A percentile compares a stretch with the other conserved stretches of the same genome.
Conservation (phyloP, 2,329 filamentous ascomycete species). For the Colletotrichum eleusines region DNA sequence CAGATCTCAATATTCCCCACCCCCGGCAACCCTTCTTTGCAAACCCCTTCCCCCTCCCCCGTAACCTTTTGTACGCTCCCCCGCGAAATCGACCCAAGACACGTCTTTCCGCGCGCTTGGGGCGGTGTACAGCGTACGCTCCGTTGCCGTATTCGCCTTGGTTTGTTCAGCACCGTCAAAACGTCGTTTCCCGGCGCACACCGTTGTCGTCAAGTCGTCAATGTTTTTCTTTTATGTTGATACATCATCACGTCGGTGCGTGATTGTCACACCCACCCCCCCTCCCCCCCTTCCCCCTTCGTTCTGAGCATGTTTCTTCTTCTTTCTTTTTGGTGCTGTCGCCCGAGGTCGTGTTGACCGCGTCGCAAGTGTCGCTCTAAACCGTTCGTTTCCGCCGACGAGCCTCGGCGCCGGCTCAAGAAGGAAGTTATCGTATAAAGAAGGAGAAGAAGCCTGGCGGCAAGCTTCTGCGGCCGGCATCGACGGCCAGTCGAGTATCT, state of each 20-base stretch:
- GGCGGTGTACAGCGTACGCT: background rate
- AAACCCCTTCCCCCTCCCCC: background rate
- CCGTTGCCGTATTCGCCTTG: background rate
- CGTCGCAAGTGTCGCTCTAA: background rate
- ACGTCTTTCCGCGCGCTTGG: background rate
- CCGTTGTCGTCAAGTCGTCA: background rate
- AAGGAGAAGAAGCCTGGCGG: background rate
- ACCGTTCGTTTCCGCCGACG: background rate
- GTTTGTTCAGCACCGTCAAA: background rate
- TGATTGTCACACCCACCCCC: background rate
- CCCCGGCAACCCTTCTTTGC: background rate
- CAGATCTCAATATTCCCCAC: background rate
- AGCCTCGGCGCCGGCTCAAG: background rate
- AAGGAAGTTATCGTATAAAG: background rate
- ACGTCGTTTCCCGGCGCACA: no score
- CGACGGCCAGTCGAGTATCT: background rate
- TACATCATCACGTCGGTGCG: background rate
- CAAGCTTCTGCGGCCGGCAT: no score
- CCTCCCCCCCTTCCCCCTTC: no score
- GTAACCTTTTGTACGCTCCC: background rate
- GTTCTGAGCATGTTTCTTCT: no score
- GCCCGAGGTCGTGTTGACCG: background rate
- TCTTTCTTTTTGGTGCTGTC: background rate
- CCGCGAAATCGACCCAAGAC: background rate
- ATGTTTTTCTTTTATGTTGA: background rate